A percentile compares a stretch with the other conserved stretches of the same genome.
Conservation (phyloP, 1,284 basidiomycete species). For the Melampsora larici-populina region DNA sequence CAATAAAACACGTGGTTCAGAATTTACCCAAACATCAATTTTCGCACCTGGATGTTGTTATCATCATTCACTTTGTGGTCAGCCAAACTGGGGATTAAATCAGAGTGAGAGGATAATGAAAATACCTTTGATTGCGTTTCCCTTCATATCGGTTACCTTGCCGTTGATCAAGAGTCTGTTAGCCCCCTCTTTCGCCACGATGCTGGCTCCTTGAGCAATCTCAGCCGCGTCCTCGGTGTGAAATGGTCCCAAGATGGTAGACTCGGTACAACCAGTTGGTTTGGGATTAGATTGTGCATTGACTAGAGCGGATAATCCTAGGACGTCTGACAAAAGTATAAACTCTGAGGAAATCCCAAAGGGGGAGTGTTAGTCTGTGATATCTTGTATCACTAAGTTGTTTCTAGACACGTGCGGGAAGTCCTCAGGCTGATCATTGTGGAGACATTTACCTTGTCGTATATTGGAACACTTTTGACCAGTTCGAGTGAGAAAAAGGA, state of each 20-base stretch:
- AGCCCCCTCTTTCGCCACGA: conserved; percentile 76
- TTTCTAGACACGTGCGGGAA: conserved; percentile 48
- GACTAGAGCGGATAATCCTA: conserved; percentile 74
- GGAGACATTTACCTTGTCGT: conserved; percentile 46
- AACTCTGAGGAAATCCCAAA: conserved; percentile 63
- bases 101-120: neutral
- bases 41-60: conserved; percentile 52
- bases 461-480: conserved; percentile 45
- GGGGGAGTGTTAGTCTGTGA: conserved; percentile 56
- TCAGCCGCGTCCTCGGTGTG: conserved; percentile 74
- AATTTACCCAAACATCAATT: conserved; percentile 54
- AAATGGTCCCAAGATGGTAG: conserved; percentile 77
- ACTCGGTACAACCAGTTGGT: conserved; percentile 57
- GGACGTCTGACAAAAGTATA: conserved; percentile 72
- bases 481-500: conserved; percentile 33
- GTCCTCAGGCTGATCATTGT: neutral
- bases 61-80: neutral
- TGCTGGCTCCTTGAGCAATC: conserved; percentile 62
- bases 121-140: conserved; percentile 58
- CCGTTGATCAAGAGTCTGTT: conserved; percentile 77
- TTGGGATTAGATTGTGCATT: conserved; percentile 72
- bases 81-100: neutral
- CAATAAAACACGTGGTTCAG: too few species aligned
- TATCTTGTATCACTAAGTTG: conserved; percentile 53
- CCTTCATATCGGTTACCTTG: conserved; percentile 63